Evolutionary conservation across 257 asterid species (phyloP), one percentile per base, ranked within the genome.

Genomic region (Plantago elongata): DNA sequence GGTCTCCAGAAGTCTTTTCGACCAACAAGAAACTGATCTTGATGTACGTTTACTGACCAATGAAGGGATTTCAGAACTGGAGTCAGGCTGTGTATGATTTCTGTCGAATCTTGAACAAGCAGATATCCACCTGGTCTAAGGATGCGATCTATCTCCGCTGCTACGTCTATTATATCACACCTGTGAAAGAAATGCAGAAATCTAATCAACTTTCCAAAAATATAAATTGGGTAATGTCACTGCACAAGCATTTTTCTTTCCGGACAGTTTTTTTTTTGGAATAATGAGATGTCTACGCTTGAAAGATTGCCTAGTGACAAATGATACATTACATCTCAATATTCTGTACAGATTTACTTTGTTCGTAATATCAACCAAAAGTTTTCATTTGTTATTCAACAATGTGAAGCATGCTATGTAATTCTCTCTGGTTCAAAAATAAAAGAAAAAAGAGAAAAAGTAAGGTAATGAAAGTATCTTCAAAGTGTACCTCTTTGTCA

Each of bases 1-100:
- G 97, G 97, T 61, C 97, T 83, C 97, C 96, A 89, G 65, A 85
- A 83, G 45, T 72, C 83, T 77, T 89, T 93, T 84, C 82, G 77
- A 8, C 92, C 89, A 50, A 89, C 85, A 62, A 93, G 95, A 77
- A 87, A 89, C 80, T 83, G 89, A 62, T 81, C 79, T 61, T 78
- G 96, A 70, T 80, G 80, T 34, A 87, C 57, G 52, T 69, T 72
- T 10, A 80, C 68, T 13, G 95, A 82, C 96, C 99, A 93, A 44
- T 85, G 89, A 64, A 93, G 89, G 9, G 97, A 87, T 70, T 65
- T 66, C 69, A 93, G 75, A 56, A 89, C 45, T 15, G 90, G 81
- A 37, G 50, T 63, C 15, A 93, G 78, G 74, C 76, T 72, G 57
- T 63, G 65, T 13, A 93, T 70, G 64, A 69, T 69, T 62, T 93